These are phyloP conservation scores for Aspergillus sp. DNA, from an alignment of 2,329 filamentous ascomycete genomes.

Conservation along the genomic window DNA sequence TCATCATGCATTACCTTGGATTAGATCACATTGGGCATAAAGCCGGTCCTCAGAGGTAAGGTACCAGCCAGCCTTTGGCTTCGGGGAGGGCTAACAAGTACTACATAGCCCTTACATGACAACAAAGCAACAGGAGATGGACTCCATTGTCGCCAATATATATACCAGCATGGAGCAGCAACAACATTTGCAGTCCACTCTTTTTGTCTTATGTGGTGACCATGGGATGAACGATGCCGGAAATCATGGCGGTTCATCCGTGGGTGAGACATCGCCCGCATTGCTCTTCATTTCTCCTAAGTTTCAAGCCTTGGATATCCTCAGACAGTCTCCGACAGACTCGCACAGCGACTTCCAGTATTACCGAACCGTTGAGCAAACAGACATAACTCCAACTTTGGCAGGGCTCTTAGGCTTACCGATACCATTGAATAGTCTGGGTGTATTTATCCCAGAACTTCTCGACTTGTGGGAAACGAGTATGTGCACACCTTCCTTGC, in stretches of 20 bases:
- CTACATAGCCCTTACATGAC: slow-evolving; percentile 76
- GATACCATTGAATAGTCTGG: slow-evolving; percentile 84
- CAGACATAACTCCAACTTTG: slow-evolving; percentile 87
- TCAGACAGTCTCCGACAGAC: slow-evolving; percentile 55
- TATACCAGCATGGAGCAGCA: slow-evolving; percentile 73
- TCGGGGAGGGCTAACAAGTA: slow-evolving; percentile 25
- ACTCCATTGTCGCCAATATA: slow-evolving; percentile 73
- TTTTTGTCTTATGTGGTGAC: slow-evolving; percentile 86
- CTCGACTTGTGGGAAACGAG: slow-evolving; percentile 72
- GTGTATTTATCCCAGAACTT: slow-evolving; percentile 79
- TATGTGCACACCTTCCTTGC: slow-evolving; percentile 37
- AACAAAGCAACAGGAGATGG: slow-evolving; percentile 93
- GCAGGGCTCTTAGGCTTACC: slow-evolving; percentile 85
- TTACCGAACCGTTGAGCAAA: slow-evolving; percentile 85
- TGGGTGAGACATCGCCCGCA: slow-evolving; percentile 91
- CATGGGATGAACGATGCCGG: slow-evolving; percentile 99
- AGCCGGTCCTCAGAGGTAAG: slow-evolving; percentile 76
- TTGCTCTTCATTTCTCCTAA: slow-evolving; percentile 89
- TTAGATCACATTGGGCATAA: slow-evolving; percentile 98
- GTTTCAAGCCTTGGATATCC: slow-evolving; percentile 59
- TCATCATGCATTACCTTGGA: slow-evolving; percentile 94
- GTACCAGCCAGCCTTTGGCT: slow-evolving; percentile 4
- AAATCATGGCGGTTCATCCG: slow-evolving; percentile 91
- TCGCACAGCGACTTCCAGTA: slow-evolving; percentile 74
- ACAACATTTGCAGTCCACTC: slow-evolving; percentile 70